These are phyloP conservation scores for Penicillium sp. DNA, from an alignment of 2,329 filamentous ascomycete genomes.

Conservation along the genomic window DNA sequence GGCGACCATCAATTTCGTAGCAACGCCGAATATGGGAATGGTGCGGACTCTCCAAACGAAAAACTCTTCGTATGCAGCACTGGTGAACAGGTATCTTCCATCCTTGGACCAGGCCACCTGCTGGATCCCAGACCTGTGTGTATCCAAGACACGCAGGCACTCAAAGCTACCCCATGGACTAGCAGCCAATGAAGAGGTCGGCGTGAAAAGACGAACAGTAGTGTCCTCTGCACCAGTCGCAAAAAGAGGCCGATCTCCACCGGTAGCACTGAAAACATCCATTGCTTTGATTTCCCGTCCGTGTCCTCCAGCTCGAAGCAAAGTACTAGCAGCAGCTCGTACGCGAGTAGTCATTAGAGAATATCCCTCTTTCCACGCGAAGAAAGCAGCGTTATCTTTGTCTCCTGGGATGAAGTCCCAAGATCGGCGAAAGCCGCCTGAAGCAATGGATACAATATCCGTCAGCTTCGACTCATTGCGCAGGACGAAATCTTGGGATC, in stretches of 20 bases:
- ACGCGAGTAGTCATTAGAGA: constrained; percentile 49
- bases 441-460: constrained; percentile 70
- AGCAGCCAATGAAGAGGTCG: constrained; percentile 12
- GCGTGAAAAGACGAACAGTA: constrained; percentile 65
- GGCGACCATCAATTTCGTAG: constrained; percentile 51
- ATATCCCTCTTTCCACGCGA: constrained; percentile 74
- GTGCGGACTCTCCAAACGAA: constrained; percentile 71
- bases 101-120: constrained; percentile 69
- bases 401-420: constrained; percentile 57
- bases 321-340: constrained; percentile 39
- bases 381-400: constrained; percentile 45
- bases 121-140: constrained; percentile 81
- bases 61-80: constrained; percentile 84
- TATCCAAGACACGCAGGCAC: constrained; percentile 66
- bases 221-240: constrained; percentile 72
- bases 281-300: constrained; percentile 78
- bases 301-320: constrained; percentile 69
- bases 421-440: constrained; percentile 77
- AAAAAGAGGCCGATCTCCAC: constrained; percentile 42
- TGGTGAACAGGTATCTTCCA: constrained; percentile 73
- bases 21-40: constrained; percentile 53
- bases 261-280: constrained; percentile 43
- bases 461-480: constrained; percentile 72
- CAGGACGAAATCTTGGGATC: constrained; percentile 64
- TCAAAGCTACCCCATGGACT: constrained; percentile 32